phyloP scores from a whole-genome alignment of 441 rosid species.

The Cnidoscolus chayamansa region DNA sequence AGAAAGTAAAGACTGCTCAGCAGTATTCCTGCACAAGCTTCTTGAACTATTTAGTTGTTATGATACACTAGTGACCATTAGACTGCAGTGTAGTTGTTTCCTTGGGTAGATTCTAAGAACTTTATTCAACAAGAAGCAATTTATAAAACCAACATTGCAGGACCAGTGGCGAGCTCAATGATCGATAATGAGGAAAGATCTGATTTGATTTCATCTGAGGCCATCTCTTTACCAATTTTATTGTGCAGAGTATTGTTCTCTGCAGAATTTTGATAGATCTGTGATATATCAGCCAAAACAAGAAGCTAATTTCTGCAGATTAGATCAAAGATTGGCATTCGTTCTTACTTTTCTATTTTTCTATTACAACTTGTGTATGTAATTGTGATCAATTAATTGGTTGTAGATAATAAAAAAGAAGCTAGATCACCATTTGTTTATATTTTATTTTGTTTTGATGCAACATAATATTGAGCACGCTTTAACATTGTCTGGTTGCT shows the following conservation, averaged over 20 bases:
- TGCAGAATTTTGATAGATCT: constrained; percentile 25
- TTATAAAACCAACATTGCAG: not conserved
- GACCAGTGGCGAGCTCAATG: constrained; percentile 16
- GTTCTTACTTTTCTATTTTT: not conserved
- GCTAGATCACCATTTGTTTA: no score
- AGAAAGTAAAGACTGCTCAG: no score
- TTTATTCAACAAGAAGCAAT: not conserved
- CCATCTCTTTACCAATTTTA: not conserved
- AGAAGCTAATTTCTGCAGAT: constrained; percentile 11
- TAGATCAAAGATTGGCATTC: not conserved
- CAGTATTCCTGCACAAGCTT: no score
- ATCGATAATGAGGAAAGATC: constrained; percentile 1
- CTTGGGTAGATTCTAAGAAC: no score
- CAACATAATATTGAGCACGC: no score
- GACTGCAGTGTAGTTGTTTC: no score
- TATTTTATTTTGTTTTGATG: no score
- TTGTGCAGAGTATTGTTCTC: no score
- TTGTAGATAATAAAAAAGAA: constrained; percentile 13
- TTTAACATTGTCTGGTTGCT: no score
- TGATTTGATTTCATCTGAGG: not conserved
- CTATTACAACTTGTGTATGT: constrained; percentile 7
- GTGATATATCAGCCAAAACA: not conserved
- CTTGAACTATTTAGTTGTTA: no score
- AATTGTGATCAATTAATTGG: not conserved
- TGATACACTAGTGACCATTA: no score